Conservation (phyloP, 768 basidiomycete genomes). For the Russula brevipes region DNA sequence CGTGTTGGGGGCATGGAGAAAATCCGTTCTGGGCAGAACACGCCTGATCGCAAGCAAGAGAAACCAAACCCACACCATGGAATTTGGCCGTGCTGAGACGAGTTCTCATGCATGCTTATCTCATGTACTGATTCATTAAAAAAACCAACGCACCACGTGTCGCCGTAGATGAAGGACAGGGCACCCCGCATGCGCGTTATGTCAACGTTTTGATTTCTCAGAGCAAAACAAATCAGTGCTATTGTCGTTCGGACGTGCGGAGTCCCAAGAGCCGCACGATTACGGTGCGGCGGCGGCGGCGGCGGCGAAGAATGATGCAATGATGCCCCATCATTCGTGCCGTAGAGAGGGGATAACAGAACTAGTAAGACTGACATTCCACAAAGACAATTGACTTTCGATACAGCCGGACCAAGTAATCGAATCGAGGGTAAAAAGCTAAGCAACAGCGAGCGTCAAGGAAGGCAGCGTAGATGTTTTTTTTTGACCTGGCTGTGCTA, state of each 20-base stretch:
- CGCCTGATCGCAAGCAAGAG: too few relatives aligned
- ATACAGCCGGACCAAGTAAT: slow-evolving; percentile 14
- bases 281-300: not conserved
- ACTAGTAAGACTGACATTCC: slow-evolving; percentile 11
- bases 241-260: not conserved
- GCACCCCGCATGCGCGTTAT: not conserved
- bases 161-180: not conserved
- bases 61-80: not conserved
- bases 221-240: not conserved
- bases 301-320: not conserved
- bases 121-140: not conserved
- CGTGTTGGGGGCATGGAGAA: too few relatives aligned
- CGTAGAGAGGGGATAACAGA: slow-evolving; percentile 1
- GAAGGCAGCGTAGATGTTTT: not conserved
- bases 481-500: slow-evolving; percentile 5
- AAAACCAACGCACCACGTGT: not conserved
- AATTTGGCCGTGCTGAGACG: not conserved
- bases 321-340: not conserved
- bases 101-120: not conserved
- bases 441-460: not conserved
- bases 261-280: not conserved
- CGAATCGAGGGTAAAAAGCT: slow-evolving; percentile 6
- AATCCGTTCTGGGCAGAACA: too few relatives aligned
- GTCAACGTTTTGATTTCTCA: not conserved
- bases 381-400: slow-evolving; percentile 1